Conservation (phyloP, 139 green algal species). For the Astrephomene gubernaculifera region DNA sequence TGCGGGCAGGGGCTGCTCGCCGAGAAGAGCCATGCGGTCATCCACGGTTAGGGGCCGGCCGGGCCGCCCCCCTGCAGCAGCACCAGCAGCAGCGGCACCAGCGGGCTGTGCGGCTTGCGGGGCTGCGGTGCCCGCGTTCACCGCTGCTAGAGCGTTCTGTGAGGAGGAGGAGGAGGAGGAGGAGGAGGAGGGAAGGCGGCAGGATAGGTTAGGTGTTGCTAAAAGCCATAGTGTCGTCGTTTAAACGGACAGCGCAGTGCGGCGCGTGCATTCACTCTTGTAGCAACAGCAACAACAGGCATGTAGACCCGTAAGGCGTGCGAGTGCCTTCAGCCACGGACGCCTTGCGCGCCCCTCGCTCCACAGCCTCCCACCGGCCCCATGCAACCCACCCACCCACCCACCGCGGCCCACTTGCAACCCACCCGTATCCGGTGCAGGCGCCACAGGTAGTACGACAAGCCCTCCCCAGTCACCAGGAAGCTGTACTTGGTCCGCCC, state of each 20-base stretch:
- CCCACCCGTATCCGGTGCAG: conserved; percentile 58
- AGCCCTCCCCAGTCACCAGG: conserved; percentile 67
- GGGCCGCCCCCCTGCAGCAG: neutral
- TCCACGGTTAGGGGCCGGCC: conserved; percentile 66
- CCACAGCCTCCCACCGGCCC: neutral
- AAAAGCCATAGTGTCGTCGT: too few species aligned
- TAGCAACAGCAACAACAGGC: too few species aligned
- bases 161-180: neutral
- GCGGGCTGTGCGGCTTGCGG: neutral
- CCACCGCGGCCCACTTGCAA: neutral
- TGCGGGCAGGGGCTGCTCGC: conserved; percentile 68
- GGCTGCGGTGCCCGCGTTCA: conserved; percentile 10
- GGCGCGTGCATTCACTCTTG: too few species aligned
- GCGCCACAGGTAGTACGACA: conserved; percentile 84
- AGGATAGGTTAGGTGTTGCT: too few species aligned
- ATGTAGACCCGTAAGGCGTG: too few species aligned
- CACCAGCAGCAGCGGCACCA: conserved; percentile 1
- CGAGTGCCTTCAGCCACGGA: too few species aligned
- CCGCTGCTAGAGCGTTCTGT: conserved; percentile 18
- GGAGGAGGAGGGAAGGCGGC: too few species aligned
- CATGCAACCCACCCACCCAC: too few species aligned
- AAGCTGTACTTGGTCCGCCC: conserved; percentile 36
- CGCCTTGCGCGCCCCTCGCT: too few species aligned
- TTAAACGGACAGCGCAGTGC: too few species aligned
- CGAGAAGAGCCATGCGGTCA: conserved; percentile 73